These are phyloP conservation scores for Cyberlindnera meyerae DNA, from an alignment of 805 yeast species.

Conservation along the genomic window DNA sequence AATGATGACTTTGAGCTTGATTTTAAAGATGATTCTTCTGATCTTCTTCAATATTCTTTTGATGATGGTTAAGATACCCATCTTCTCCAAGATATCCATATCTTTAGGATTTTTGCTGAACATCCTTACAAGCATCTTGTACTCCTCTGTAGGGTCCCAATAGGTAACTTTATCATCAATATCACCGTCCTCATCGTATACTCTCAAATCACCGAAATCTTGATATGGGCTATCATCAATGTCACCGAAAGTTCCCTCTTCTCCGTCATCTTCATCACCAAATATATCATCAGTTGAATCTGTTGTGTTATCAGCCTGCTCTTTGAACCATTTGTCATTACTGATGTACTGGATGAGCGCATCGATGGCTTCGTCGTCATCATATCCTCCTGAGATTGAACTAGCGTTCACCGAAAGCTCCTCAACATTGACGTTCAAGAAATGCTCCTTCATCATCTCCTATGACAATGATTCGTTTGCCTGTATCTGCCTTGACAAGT, in stretches of 20 bases:
- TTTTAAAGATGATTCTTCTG: conserved; percentile 8
- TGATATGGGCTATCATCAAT: conserved; percentile 2
- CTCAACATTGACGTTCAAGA: conserved; percentile 3
- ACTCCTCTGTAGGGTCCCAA: conserved; percentile 14
- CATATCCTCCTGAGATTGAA: not conserved
- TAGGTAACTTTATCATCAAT: conserved; percentile 1
- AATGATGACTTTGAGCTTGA: conserved; percentile 12
- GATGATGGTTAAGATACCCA: conserved; percentile 9
- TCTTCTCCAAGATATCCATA: conserved; percentile 12
- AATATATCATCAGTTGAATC: not conserved
- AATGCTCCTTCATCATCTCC: conserved; percentile 4
- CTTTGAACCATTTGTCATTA: conserved; percentile 1
- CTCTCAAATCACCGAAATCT: conserved; percentile 6
- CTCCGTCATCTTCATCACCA: conserved; percentile 1
- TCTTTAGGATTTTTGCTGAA: conserved; percentile 7
- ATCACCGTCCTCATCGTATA: conserved; percentile 6
- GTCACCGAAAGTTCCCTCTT: not conserved
- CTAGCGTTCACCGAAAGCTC: not conserved
- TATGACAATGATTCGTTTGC: conserved; percentile 2
- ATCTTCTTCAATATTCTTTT: conserved; percentile 16
- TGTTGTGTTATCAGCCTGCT: no score
- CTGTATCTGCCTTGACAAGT: conserved; percentile 12
- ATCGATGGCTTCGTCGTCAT: conserved; percentile 2
- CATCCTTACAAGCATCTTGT: conserved; percentile 3
- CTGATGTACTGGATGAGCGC: conserved; percentile 3